Evolutionary conservation across 2,329 filamentous ascomycete genomes (phyloP), one percentile per base, ranked within the genome.

Genomic region (Colletotrichum somersetense): DNA sequence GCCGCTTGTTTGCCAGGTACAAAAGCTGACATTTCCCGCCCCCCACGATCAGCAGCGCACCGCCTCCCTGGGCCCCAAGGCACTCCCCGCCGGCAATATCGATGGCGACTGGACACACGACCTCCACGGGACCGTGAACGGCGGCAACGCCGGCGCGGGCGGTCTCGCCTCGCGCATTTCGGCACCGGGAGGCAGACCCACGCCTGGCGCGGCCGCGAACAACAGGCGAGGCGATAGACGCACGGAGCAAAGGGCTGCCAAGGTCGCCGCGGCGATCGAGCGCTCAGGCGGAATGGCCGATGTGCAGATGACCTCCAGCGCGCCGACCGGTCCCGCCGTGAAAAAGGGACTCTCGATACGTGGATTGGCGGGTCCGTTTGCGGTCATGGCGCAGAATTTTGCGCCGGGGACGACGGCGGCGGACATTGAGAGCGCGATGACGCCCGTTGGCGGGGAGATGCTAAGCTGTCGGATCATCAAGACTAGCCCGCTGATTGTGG

Each of bases 341-440:
- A 70, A 30, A 44, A 78, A 78, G 72, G 90, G 91, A 26, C 87
- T 96, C 57, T 91, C 87, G 46, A 95, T 96, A 75, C 86, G 90
- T 65, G 93, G 93, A n/a, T 83, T 92, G 11, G 91, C 91, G 0
- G 91, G 92, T 0, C 92, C 92, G 1, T 93, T 89, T 76, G 88
- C 89, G 23, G 88, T 96, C 33, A 88, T 94, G 79, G 93, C 92
- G 3, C 91, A 93, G 81, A 96, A 96, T 84, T 94, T 96, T 79
- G 93, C 93, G 16, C 89, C 89, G 2, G 93, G 93, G 48, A 96
- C 93, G 0, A 95, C 93, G 8, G 92, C 91, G 1, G 92, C 92
- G 40, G 93, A 96, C 78, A 94, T 96, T 72, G 92, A 95, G 84
- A 93, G 91, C 76, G 93, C 93, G 68, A 91, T 96, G 89, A 88